Base-by-base conservation (phyloP, 2,329 filamentous ascomycete genomes). In the Aureobasidium sp. region DNA sequence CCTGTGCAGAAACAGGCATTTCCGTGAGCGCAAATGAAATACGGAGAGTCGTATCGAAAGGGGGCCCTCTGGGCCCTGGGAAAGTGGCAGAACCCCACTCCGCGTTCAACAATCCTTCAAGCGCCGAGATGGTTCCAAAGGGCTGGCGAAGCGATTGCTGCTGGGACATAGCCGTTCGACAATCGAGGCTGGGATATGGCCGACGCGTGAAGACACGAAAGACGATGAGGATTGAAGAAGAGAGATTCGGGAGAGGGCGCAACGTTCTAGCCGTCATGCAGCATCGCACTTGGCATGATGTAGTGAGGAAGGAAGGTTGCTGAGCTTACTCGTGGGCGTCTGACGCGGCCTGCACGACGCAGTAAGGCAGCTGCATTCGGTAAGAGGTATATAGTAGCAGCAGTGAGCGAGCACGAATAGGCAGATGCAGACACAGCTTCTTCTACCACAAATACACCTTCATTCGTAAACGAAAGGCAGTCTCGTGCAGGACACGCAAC, bases 301-400 rank as follows among this genome's bases (percentile, higher is more conserved):
- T 50, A 50, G 55, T 32, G 11, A 25, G 27, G 32, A 21, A 13
- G 16, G 54, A n/a, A 45, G 37, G 41, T 21, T 32, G 21, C 30
- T 57, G 42, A 59, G 54, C 57, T 59, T 50, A 50, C 34, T 41
- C 45, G 27, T 34, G 30, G 45, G 25, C 34, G 44, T 37, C 36
- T 34, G 25, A 59, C 57, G 57, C 57, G 57, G 32, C 57, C 45
- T 49, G 45, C 57, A 49, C 34, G 16, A 37, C 34, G 25, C 44
- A 59, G 57, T 30, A 36, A 59, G 57, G 57, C 57, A 59, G 57
- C 57, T 47, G 57, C 29, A 50, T 59, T 59, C 11, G 27, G 45
- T 27, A 50, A 42, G 16, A 45, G 16, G 34, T 50, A 61, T 51
- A 42, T 53, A 51, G 45, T 21, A 8, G 27, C 57, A 60, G 44